These are phyloP conservation scores for Venturia aucupariae DNA, from an alignment of 2,329 filamentous ascomycete genomes.

Conservation along the genomic window DNA sequence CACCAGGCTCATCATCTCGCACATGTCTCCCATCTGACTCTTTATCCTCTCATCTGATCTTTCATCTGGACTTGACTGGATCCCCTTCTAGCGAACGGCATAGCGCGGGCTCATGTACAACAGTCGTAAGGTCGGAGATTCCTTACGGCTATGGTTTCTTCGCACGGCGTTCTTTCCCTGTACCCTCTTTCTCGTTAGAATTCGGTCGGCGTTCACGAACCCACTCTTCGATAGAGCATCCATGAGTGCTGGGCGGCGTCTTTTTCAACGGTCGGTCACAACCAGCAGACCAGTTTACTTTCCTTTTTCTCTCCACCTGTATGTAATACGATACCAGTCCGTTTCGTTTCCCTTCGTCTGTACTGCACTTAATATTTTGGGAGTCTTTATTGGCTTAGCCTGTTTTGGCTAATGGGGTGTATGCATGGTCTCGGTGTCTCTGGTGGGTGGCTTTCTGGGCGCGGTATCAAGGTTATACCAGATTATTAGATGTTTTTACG, in stretches of 20 bases:
- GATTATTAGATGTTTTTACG: background rate
- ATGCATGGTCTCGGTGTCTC: background rate
- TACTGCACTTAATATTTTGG: background rate
- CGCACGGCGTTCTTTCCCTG: background rate
- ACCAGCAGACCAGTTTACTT: background rate
- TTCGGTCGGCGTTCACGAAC: background rate
- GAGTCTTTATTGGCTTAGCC: slow-evolving; percentile 2
- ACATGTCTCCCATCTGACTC: background rate
- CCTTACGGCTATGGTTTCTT: background rate
- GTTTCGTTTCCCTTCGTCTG: background rate
- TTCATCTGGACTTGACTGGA: background rate
- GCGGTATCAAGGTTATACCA: background rate
- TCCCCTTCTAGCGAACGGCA: background rate
- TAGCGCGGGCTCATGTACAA: background rate
- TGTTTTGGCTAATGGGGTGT: slow-evolving; percentile 2
- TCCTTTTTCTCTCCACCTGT: background rate
- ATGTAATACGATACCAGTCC: background rate
- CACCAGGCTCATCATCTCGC: background rate
- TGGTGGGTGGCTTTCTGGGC: background rate
- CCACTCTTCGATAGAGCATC: slow-evolving; percentile 6
- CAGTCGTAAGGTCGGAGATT: too few species aligned
- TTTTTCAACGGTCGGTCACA: background rate
- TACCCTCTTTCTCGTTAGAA: background rate
- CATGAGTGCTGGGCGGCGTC: background rate
- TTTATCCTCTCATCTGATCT: background rate